Base-by-base conservation (phyloP, 495 filamentous ascomycete genomes). In the Penicilliopsis zonata region DNA sequence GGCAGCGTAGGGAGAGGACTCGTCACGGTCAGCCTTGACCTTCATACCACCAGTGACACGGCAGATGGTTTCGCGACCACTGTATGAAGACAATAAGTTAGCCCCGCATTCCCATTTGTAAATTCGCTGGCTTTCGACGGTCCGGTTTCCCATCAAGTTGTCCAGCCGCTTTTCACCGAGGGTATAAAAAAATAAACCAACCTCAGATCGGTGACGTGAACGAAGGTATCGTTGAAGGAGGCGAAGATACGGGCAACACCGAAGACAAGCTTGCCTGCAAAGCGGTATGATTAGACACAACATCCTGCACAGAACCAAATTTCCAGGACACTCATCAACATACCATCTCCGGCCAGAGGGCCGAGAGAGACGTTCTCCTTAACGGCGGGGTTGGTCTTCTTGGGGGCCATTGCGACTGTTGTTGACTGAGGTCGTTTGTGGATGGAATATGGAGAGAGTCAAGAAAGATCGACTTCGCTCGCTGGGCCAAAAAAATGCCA, bases 11-110 rank as follows among this genome's bases (percentile, higher is more conserved):
- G 90, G 90, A 30, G 87, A 95, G 41, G 87, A 95, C 75, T 99
- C 90, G 69, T 99, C 90, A 70, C 90, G 86, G 63, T 99, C 90
- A 63, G 90, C 90, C 80, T 99, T 99, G 73, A 99, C 90, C 75
- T 99, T 99, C 90, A 96, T 96, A 58, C 90, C 90, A 66, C 90
- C 90, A 49, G 90, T 99, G 38, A 99, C 86, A 80, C 90, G 86
- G 76, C 72, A 78, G 67, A 99, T 88, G 68, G 90, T 99, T 86
- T 99, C 90, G 69, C 90, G 90, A 69, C 90, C 90, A 68, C 85
- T 94, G 76, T 70, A 65, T 72, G 67, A 67, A 76, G 63, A 63
- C 63, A 67, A 64, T 47, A 56, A 55, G 67, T 84, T 68, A 82
- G 77, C 68, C 61, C 30, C 50, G 40, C 34, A 28, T 31, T n/a